phyloP scores from a whole-genome alignment of 371 early-diverging fungal genomes.

The Mortierella sp. region DNA sequence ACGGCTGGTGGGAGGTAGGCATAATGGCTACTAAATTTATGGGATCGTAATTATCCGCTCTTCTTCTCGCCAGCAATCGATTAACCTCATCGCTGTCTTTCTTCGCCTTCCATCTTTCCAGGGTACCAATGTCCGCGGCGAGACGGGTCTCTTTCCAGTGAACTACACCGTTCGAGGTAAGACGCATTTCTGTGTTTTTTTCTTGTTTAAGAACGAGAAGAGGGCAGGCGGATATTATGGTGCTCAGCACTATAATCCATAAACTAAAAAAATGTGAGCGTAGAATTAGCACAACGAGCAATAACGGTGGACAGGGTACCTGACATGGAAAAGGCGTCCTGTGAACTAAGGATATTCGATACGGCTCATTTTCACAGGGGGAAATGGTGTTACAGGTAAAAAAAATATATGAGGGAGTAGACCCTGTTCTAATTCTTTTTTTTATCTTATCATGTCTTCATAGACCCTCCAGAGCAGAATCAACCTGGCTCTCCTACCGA shows the following conservation, averaged over 20 bases:
- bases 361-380: conserved; percentile 4
- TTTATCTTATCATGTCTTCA: not conserved
- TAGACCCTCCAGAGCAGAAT: conserved; percentile 45
- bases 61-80: not conserved
- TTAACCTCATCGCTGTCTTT: not conserved
- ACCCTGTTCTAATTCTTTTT: not conserved
- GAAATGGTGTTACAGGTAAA: not conserved
- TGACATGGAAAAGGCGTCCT: conserved; percentile 2
- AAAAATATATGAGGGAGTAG: not conserved
- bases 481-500: conserved; percentile 21
- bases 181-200: not conserved
- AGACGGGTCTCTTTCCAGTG: conserved; percentile 77
- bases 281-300: conserved; percentile 7
- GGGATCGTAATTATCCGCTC: not conserved
- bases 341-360: conserved; percentile 5
- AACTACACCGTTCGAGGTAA: conserved; percentile 68
- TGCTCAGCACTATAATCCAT: conserved; percentile 13
- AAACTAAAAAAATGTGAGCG: conserved; percentile 11
- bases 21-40: not conserved
- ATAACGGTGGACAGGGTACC: conserved; percentile 10
- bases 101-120: conserved; percentile 17
- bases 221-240: not conserved
- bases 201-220: not conserved
- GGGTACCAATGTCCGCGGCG: conserved; percentile 71
- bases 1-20: conserved; percentile 92